A percentile compares a stretch with the other conserved stretches of the same genome.
Conservation (phyloP, 768 basidiomycete genomes). For the Leccinum aurantiacum region DNA sequence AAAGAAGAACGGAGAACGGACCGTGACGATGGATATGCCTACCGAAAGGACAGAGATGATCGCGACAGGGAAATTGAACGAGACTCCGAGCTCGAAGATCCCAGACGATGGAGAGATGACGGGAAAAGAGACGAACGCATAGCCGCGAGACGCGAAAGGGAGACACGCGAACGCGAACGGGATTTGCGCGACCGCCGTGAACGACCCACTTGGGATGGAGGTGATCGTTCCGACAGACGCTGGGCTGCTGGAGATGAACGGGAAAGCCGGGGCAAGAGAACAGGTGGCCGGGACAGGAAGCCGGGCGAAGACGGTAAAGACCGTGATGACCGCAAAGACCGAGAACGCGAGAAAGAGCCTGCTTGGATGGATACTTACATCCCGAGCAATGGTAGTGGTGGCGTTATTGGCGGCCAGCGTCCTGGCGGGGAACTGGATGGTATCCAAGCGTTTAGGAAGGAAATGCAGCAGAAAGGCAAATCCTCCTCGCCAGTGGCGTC, state of each 20-base stretch:
- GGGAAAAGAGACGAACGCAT: constrained; percentile 78
- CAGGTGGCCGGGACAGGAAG: constrained; percentile 59
- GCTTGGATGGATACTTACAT: constrained; percentile 93
- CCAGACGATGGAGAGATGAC: constrained; percentile 79
- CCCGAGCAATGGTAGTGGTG: constrained; percentile 54
- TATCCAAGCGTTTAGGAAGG: constrained; percentile 87
- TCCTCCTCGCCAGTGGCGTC: constrained; percentile 30
- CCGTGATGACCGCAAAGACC: constrained; percentile 51
- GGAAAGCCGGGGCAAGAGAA: constrained; percentile 61
- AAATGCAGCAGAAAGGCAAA: constrained; percentile 74
- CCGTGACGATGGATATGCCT: constrained; percentile 29
- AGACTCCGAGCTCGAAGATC: constrained; percentile 60
- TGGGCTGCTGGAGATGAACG: constrained; percentile 70
- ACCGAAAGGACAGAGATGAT: constrained; percentile 37
- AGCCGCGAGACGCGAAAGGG: constrained; percentile 56
- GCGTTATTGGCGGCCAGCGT: constrained; percentile 63
- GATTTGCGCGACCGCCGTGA: constrained; percentile 47
- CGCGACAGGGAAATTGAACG: constrained; percentile 44
- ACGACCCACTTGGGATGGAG: constrained; percentile 48
- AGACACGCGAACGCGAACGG: constrained; percentile 44
- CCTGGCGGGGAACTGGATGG: constrained; percentile 72
- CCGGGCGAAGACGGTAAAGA: constrained; percentile 47
- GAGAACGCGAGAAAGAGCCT: constrained; percentile 77
- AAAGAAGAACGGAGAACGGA: constrained; percentile 38
- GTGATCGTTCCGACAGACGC: constrained; percentile 46